These are phyloP conservation scores for Cryptosporidium ryanae DNA, from an alignment of 169 alveolate species.

Conservation along the genomic window DNA sequence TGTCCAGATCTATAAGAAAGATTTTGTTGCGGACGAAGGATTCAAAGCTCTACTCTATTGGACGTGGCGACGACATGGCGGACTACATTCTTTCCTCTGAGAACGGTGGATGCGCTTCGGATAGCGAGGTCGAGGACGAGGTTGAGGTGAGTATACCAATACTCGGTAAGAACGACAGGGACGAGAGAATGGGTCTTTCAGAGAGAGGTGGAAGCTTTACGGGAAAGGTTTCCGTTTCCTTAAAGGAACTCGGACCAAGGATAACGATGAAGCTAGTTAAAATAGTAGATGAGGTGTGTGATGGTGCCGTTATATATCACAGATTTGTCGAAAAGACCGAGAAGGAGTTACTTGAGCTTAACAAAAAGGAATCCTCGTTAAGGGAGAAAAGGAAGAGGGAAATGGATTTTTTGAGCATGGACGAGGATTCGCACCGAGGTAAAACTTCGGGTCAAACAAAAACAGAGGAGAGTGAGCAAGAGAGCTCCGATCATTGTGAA, in stretches of 20 bases:
- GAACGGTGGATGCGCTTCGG: constrained; percentile 39
- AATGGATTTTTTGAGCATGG: neutral
- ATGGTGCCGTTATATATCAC: constrained; percentile 82
- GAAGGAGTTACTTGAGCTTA: constrained; percentile 76
- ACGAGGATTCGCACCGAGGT: neutral
- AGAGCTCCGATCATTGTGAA: neutral
- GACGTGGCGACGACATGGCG: constrained; percentile 65
- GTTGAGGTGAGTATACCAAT: constrained; percentile 47
- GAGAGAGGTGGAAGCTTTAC: constrained; percentile 63
- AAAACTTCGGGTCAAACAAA: neutral
- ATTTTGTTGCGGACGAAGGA: constrained; percentile 56
- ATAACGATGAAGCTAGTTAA: constrained; percentile 75
- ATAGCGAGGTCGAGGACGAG: constrained; percentile 67
- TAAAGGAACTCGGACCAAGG: constrained; percentile 80
- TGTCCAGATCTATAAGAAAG: constrained; percentile 68
- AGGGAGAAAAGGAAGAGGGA: constrained; percentile 76
- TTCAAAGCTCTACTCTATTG: constrained; percentile 36
- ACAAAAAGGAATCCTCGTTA: constrained; percentile 72
- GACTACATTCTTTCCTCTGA: constrained; percentile 51
- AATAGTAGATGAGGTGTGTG: constrained; percentile 80
- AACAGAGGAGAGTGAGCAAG: neutral
- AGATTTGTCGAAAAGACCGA: constrained; percentile 77
- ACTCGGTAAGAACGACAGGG: neutral
- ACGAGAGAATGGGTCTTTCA: constrained; percentile 21
- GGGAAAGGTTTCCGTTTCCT: constrained; percentile 72